Evolutionary conservation across 805 yeast genomes (phyloP).

Genomic region (Starmerella cellae): DNA sequence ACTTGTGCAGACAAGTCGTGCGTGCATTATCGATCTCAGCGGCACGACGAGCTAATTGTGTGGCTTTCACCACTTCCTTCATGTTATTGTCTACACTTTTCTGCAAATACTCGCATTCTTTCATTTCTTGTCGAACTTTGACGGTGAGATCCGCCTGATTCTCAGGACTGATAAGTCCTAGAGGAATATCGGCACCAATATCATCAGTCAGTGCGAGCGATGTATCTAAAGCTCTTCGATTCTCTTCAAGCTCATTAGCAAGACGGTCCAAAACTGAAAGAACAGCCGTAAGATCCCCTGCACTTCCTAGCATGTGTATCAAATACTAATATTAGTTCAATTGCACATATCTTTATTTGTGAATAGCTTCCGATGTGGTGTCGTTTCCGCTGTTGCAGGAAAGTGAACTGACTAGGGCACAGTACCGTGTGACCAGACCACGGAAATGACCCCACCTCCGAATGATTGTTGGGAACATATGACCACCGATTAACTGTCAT

Average conservation of each 20-base stretch:
- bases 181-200: slow-evolving; percentile 13
- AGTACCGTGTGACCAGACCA: no score
- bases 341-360: no score
- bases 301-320: slow-evolving; percentile 17
- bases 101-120: slow-evolving; percentile 8
- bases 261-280: slow-evolving; percentile 20
- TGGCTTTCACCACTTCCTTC: slow-evolving; percentile 1
- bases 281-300: slow-evolving; percentile 24
- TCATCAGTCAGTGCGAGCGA: slow-evolving; percentile 16
- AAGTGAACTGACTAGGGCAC: no score
- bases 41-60: slow-evolving; percentile 4
- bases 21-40: slow-evolving; percentile 1
- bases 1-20: slow-evolving; percentile 7
- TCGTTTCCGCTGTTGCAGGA: no score
- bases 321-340: no score
- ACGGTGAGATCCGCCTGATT: slow-evolving; percentile 9
- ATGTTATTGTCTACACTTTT: slow-evolving; percentile 1
- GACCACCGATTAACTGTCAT: no score
- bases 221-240: slow-evolving; percentile 19
- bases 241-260: slow-evolving; percentile 14
- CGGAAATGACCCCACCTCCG: no score
- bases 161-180: slow-evolving; percentile 4
- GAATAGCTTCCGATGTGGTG: no score
- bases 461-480: no score
- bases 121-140: slow-evolving; percentile 6